phyloP scores from a whole-genome alignment of 371 early-diverging fungal genomes.

The Mortierella sp. region DNA sequence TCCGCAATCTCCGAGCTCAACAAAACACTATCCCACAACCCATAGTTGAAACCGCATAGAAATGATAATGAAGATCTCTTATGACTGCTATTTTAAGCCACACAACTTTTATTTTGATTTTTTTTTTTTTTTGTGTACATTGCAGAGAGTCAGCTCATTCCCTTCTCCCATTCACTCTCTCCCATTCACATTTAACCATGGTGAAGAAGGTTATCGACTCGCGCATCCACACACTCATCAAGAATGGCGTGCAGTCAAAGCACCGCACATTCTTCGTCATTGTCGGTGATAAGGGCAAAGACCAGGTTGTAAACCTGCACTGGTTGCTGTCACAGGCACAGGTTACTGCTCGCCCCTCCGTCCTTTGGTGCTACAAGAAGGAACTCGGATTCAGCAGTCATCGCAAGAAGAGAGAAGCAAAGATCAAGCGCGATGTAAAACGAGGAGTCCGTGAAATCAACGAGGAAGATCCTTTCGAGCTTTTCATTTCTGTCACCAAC shows the following conservation, averaged over 20 bases:
- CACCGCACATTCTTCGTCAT: constrained; percentile 97
- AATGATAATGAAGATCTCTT: not conserved
- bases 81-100: constrained; percentile 13
- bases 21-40: not conserved
- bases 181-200: constrained; percentile 61
- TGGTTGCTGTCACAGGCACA: constrained; percentile 95
- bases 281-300: constrained; percentile 96
- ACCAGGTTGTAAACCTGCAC: constrained; percentile 97
- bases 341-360: constrained; percentile 91
- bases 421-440: constrained; percentile 93
- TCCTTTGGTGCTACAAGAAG: constrained; percentile 99
- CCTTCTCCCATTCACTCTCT: constrained; percentile 15
- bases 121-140: constrained; percentile 10
- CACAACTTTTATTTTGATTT: constrained; percentile 6
- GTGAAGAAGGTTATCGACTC: constrained; percentile 93
- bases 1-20: not conserved
- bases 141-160: not conserved
- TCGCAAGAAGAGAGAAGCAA: constrained; percentile 96
- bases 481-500: constrained; percentile 94
- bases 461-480: constrained; percentile 95
- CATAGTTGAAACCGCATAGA: not conserved
- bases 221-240: constrained; percentile 92
- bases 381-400: constrained; percentile 95
- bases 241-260: constrained; percentile 90
- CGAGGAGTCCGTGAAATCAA: constrained; percentile 91